Conservation (phyloP, 345 rosid genomes). For the Linum usitatissimum region DNA sequence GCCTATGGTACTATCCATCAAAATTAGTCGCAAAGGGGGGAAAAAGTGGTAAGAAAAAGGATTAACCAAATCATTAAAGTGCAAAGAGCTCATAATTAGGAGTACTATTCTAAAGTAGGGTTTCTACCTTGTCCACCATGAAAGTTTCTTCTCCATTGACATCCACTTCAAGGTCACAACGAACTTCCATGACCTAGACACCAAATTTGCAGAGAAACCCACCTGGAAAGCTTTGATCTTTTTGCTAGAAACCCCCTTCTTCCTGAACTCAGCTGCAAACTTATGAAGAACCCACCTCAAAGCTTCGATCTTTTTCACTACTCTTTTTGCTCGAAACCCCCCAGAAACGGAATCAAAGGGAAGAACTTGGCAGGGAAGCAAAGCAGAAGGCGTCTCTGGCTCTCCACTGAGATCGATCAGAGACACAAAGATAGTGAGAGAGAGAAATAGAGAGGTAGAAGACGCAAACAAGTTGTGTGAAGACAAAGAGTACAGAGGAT, state of each 20-base stretch:
- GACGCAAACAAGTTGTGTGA: slow-evolving; percentile 20
- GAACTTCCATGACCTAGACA: slow-evolving; percentile 46
- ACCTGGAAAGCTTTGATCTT: not conserved
- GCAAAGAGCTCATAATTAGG: not conserved
- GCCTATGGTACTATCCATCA: not conserved
- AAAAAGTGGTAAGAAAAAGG: not conserved
- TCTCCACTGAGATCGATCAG: too few species aligned
- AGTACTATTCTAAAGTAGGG: not conserved
- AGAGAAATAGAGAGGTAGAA: slow-evolving; percentile 2
- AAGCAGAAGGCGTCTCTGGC: not conserved
- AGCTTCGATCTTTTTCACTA: too few species aligned
- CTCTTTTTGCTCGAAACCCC: not conserved
- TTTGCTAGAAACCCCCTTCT: slow-evolving; percentile 1
- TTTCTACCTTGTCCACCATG: slow-evolving; percentile 61
- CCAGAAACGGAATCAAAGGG: not conserved
- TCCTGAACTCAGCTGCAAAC: not conserved
- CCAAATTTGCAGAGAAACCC: slow-evolving; percentile 10
- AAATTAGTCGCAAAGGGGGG: not conserved
- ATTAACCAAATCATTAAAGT: slow-evolving; percentile 3
- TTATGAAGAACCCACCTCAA: too few species aligned
- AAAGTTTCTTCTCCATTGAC: slow-evolving; percentile 85
- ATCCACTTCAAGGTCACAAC: slow-evolving; percentile 88
- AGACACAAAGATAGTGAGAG: too few species aligned
- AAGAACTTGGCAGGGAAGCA: not conserved
- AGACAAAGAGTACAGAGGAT: slow-evolving; percentile 16